Percentiles rank a stretch among this genome's conserved stretches.
Conservation (phyloP, 148 eudicot genomes). For the Mesembryanthemum crystallinum region DNA sequence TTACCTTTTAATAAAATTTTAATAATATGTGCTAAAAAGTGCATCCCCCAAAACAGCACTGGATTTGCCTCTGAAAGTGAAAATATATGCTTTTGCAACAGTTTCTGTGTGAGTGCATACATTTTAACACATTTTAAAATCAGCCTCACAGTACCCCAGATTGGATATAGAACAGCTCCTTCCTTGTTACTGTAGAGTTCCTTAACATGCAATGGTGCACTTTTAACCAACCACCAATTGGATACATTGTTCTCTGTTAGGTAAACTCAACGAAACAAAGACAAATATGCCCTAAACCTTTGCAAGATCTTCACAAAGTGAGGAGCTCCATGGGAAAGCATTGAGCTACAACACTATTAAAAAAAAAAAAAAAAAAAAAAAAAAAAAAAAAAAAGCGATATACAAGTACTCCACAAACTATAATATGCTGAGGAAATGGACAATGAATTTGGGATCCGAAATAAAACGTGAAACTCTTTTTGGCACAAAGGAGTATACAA, state of each 20-base stretch:
- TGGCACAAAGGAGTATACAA: not conserved
- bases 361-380: no score
- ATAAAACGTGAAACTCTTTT: not conserved
- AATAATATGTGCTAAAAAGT: no score
- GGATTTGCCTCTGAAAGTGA: no score
- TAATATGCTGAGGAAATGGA: not conserved
- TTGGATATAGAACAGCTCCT: not conserved
- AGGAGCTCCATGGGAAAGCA: not conserved
- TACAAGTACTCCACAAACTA: not conserved
- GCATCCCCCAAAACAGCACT: no score
- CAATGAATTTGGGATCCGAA: not conserved
- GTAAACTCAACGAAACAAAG: not conserved
- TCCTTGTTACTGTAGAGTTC: not conserved
- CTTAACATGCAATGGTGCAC: not conserved
- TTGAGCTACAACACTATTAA: not conserved
- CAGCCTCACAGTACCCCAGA: not conserved
- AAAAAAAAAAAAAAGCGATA: no score
- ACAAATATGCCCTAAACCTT: not conserved
- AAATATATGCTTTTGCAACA: not conserved
- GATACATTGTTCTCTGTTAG: not conserved
- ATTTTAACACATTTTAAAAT: not conserved
- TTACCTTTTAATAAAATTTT: no score
- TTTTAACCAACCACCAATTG: not conserved
- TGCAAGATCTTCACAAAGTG: not conserved
- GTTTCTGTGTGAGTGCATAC: not conserved